Evolutionary conservation across 2,329 filamentous ascomycete genomes (phyloP).

Genomic region (Furcasterigmium furcatum): DNA sequence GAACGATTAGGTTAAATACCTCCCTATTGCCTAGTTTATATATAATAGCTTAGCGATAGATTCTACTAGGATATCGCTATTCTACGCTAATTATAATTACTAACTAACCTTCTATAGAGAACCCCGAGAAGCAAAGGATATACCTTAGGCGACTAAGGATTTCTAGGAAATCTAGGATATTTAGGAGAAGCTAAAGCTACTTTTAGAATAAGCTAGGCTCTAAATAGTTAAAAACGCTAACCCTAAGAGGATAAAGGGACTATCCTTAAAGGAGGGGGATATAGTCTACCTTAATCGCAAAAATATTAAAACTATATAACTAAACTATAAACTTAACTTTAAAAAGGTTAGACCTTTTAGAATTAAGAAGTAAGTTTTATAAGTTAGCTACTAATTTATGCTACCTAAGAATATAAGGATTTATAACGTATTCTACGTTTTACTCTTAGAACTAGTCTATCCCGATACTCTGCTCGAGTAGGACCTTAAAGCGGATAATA

Average conservation of each 20-base stretch:
- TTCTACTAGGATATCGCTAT: not conserved
- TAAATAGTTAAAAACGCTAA: not conserved
- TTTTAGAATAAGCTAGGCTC: not conserved
- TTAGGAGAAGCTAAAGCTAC: not conserved
- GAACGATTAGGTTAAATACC: slow-evolving; percentile 2
- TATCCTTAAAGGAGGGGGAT: slow-evolving; percentile 5
- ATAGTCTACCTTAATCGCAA: not conserved
- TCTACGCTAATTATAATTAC: no score
- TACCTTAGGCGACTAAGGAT: not conserved
- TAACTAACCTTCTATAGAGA: not conserved
- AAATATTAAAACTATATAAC: slow-evolving; percentile 5
- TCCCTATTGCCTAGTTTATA: slow-evolving; percentile 2
- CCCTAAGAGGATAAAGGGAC: slow-evolving; percentile 2
- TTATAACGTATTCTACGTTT: not conserved
- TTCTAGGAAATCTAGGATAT: not conserved
- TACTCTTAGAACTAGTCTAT: not conserved
- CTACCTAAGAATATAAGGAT: slow-evolving; percentile 1
- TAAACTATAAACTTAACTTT: slow-evolving; percentile 4
- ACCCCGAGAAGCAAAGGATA: not conserved
- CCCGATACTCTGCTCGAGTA: not conserved
- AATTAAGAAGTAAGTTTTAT: no score
- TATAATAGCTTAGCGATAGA: slow-evolving; percentile 3
- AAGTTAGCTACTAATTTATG: not conserved
- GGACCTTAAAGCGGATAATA: not conserved
- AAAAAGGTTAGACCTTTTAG: slow-evolving; percentile 3